A percentile compares a stretch with the other conserved stretches of the same genome.
Evolutionary conservation across 208 protist species (phyloP).

Genomic region (Balamuthia mandrillaris): DNA sequence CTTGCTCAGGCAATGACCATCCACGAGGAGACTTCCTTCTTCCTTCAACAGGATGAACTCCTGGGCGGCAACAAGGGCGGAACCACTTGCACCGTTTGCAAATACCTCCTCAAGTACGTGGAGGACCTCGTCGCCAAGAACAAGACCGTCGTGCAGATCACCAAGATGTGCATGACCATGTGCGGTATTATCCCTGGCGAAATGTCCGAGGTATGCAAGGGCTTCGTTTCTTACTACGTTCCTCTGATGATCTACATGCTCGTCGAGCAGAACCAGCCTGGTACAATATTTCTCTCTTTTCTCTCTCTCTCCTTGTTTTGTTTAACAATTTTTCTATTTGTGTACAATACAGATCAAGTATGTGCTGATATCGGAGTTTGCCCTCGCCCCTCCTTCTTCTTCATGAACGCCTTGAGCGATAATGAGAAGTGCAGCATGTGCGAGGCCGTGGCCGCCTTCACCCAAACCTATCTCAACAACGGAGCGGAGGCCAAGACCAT

Average conservation of each 20-base stretch:
- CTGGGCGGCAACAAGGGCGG: not conserved
- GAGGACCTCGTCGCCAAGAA: not conserved
- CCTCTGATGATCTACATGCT: not conserved
- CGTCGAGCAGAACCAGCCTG: not conserved
- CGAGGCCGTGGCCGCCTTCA: conserved; percentile 9
- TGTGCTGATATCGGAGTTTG: not conserved
- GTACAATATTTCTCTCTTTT: not conserved
- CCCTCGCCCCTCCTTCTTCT: not conserved
- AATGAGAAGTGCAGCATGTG: not conserved
- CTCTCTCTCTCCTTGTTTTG: not conserved
- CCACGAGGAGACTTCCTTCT: too few relatives aligned
- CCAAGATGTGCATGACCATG: not conserved
- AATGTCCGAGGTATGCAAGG: not conserved
- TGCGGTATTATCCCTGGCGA: not conserved
- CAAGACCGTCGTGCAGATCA: not conserved
- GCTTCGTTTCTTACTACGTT: conserved; percentile 29
- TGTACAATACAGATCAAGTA: not conserved
- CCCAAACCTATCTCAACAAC: conserved; percentile 12
- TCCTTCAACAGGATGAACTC: too few relatives aligned
- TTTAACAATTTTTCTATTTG: not conserved
- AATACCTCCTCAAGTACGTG: not conserved
- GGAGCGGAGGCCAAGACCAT: conserved; percentile 22
- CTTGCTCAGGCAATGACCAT: too few relatives aligned
- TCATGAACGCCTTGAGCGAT: not conserved
- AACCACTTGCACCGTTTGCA: not conserved